A percentile compares a stretch with the other conserved stretches of the same genome.
Evolutionary conservation across 2,329 filamentous ascomycete genomes (phyloP).

Genomic region (Fusarium sterilihyphosum): DNA sequence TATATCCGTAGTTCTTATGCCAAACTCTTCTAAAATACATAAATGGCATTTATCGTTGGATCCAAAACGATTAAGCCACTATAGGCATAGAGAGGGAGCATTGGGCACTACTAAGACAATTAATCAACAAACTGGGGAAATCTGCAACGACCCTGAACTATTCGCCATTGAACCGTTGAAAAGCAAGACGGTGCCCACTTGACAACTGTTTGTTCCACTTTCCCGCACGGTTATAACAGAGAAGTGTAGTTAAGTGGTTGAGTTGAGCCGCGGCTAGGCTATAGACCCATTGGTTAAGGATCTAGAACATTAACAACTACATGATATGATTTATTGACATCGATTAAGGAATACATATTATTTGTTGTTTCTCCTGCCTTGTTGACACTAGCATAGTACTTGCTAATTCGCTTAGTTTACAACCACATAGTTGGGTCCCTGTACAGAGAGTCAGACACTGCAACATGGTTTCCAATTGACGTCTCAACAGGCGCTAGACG

Average conservation of each 20-base stretch:
- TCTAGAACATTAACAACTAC: not conserved
- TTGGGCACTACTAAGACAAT: not conserved
- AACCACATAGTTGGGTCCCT: slow-evolving; percentile 7
- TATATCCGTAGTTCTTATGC: not conserved
- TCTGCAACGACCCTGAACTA: slow-evolving; percentile 23
- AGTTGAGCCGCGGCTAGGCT: not conserved
- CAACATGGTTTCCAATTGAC: slow-evolving; percentile 25
- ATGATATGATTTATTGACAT: not conserved
- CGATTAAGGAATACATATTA: not conserved
- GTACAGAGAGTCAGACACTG: slow-evolving; percentile 3
- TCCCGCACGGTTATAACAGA: not conserved
- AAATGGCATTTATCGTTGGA: not conserved
- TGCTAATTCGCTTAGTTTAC: not conserved
- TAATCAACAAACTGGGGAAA: slow-evolving; percentile 15
- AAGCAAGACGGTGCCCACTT: slow-evolving; percentile 20
- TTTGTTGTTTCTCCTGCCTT: not conserved
- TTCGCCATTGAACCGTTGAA: slow-evolving; percentile 25
- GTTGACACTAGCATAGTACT: not conserved
- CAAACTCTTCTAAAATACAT: not conserved
- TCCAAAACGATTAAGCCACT: not conserved
- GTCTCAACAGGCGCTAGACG: slow-evolving; percentile 32
- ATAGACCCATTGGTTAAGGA: not conserved
- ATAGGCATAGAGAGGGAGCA: not conserved
- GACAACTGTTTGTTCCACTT: slow-evolving; percentile 21
- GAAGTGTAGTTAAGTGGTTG: not conserved